Percentiles rank a stretch among this genome's conserved stretches.
Evolutionary conservation across 83 land plant genomes (phyloP).

Genomic region (Isoetes engelmannii): DNA sequence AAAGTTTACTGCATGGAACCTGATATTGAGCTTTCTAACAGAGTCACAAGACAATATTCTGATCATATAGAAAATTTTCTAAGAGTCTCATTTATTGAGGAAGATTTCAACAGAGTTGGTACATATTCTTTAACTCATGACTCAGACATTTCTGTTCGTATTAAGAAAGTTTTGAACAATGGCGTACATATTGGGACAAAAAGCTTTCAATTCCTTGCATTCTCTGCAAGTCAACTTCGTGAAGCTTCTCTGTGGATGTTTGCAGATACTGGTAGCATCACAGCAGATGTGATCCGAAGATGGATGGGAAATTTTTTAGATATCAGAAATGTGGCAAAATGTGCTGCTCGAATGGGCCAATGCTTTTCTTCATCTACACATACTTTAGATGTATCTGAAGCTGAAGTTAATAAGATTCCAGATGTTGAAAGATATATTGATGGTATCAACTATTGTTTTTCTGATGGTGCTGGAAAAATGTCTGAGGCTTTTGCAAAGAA

Average conservation of each 20-base stretch:
- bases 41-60: slow-evolving; percentile 4
- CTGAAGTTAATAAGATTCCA: slow-evolving; percentile 52
- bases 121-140: too few species aligned
- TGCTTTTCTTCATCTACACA: slow-evolving; percentile 78
- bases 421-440: slow-evolving; percentile 42
- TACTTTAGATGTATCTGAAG: slow-evolving; percentile 48
- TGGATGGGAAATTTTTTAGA: slow-evolving; percentile 79
- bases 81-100: background rate
- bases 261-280: slow-evolving; percentile 45
- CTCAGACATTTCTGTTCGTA: slow-evolving; percentile 56
- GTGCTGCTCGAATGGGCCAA: slow-evolving; percentile 90
- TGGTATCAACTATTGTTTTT: slow-evolving; percentile 56
- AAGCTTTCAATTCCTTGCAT: slow-evolving; percentile 85
- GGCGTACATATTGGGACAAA: slow-evolving; percentile 66
- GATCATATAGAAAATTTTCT: slow-evolving; percentile 1
- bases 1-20: slow-evolving; percentile 6
- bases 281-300: slow-evolving; percentile 46
- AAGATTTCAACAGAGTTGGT: slow-evolving; percentile 9
- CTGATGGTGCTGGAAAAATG: slow-evolving; percentile 85
- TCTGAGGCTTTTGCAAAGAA: slow-evolving; percentile 50
- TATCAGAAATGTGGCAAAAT: slow-evolving; percentile 82
- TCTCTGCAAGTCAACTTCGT: slow-evolving; percentile 86
- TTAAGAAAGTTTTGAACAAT: slow-evolving; percentile 43
- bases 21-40: background rate
- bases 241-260: slow-evolving; percentile 93